Evolutionary conservation across 2,329 filamentous ascomycete species (phyloP).

Genomic region (Cyphellophora attinorum): DNA sequence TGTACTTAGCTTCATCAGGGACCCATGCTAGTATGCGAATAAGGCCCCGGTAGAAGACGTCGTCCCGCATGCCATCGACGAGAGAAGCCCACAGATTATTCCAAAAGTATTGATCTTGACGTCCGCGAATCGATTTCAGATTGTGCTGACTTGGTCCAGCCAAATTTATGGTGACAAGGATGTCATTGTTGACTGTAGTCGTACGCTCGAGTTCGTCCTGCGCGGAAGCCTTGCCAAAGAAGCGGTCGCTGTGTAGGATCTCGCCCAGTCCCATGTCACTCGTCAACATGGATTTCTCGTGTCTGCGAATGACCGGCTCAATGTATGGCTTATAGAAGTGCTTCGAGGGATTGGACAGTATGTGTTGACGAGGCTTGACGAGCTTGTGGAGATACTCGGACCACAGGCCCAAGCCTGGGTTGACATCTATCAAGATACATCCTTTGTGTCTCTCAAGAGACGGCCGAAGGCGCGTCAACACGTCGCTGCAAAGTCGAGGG

Average conservation of each 20-base stretch:
- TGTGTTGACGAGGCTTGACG: constrained; percentile 69
- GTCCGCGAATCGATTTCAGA: constrained; percentile 48
- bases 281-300: constrained; percentile 7
- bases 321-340: constrained; percentile 53
- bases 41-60: constrained; percentile 67
- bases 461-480: constrained; percentile 58
- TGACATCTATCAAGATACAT: constrained; percentile 79
- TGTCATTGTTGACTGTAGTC: constrained; percentile 21
- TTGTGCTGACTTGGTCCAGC: constrained; percentile 23
- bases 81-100: constrained; percentile 55
- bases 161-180: constrained; percentile 65
- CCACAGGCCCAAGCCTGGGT: constrained; percentile 71
- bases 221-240: not conserved
- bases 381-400: constrained; percentile 65
- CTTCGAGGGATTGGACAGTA: constrained; percentile 67
- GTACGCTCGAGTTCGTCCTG: not conserved
- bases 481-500: constrained; percentile 31
- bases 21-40: constrained; percentile 72
- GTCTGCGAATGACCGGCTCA: constrained; percentile 40
- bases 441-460: constrained; percentile 61
- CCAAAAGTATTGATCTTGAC: constrained; percentile 39
- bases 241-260: not conserved
- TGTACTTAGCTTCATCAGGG: constrained; percentile 48
- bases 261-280: not conserved
- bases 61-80: constrained; percentile 36